Percentiles rank a stretch among this genome's conserved stretches.
These are phyloP conservation scores for Acanthochlamys bracteata DNA, from an alignment of 106 monocot species.

Conservation along the genomic window DNA sequence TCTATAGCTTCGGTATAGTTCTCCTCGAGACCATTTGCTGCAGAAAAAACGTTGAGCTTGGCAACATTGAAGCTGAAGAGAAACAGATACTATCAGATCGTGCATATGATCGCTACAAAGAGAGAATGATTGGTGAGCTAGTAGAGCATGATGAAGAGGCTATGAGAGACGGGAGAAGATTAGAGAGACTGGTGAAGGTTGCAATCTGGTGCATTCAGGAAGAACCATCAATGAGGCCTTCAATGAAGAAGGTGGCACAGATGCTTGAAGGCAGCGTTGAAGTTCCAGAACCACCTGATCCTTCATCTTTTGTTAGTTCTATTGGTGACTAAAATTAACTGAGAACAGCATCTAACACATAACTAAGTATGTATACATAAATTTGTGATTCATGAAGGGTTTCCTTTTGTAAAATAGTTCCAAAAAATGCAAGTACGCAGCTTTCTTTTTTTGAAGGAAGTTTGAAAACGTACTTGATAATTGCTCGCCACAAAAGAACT, in stretches of 20 bases:
- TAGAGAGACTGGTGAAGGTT: slow-evolving; percentile 19
- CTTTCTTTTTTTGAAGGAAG: too few species aligned
- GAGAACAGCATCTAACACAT: too few species aligned
- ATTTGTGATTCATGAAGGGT: too few species aligned
- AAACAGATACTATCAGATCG: slow-evolving; percentile 9
- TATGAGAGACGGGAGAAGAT: not conserved
- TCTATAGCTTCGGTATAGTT: slow-evolving; percentile 45
- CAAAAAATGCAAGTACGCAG: too few species aligned
- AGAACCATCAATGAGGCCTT: slow-evolving; percentile 27
- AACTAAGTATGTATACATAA: too few species aligned
- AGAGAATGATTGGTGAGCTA: not conserved
- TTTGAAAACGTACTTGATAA: too few species aligned
- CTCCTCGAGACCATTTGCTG: slow-evolving; percentile 36
- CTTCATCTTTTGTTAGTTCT: slow-evolving; percentile 3
- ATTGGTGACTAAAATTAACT: too few species aligned
- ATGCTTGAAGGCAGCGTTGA: slow-evolving; percentile 29
- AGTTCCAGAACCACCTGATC: slow-evolving; percentile 10
- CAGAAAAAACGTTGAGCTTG: slow-evolving; percentile 14
- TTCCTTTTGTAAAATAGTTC: too few species aligned
- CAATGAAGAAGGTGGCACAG: slow-evolving; percentile 26
- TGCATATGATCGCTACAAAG: slow-evolving; percentile 17
- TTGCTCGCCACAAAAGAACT: too few species aligned
- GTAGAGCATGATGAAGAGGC: slow-evolving; percentile 19
- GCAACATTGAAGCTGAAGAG: not conserved
- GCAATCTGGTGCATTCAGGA: slow-evolving; percentile 32